phyloP scores from a whole-genome alignment of 805 yeast species.

The Yarrowia yakushimensis region DNA sequence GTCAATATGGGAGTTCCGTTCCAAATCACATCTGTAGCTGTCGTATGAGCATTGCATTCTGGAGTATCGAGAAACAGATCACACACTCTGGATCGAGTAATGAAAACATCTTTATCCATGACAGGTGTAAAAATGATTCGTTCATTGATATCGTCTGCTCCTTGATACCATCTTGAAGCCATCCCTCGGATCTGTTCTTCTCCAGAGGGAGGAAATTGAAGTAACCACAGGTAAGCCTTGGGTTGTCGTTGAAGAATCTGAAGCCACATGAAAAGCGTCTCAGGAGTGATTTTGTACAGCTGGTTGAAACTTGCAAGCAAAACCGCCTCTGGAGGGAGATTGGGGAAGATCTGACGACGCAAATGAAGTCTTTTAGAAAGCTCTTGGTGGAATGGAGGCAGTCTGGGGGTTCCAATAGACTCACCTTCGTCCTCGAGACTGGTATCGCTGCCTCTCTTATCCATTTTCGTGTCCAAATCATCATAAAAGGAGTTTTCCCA shows the following conservation, averaged over 20 bases:
- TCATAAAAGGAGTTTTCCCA: not conserved
- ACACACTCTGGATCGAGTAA: slow-evolving; percentile 36
- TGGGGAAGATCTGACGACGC: slow-evolving; percentile 31
- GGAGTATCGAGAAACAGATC: slow-evolving; percentile 39
- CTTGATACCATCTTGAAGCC: slow-evolving; percentile 35
- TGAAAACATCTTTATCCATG: slow-evolving; percentile 36
- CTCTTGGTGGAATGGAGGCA: slow-evolving; percentile 6
- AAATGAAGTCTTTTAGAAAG: not conserved
- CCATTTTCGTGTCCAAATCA: not conserved
- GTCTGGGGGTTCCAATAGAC: not conserved
- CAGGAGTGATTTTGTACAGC: slow-evolving; percentile 38
- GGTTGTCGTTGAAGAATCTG: slow-evolving; percentile 33
- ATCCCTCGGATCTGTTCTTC: slow-evolving; percentile 30
- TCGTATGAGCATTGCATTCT: slow-evolving; percentile 40
- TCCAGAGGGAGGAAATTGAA: slow-evolving; percentile 37
- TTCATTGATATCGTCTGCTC: slow-evolving; percentile 27
- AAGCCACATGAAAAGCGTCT: slow-evolving; percentile 35
- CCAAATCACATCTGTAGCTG: slow-evolving; percentile 39
- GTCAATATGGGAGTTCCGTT: slow-evolving; percentile 38
- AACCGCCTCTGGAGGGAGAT: slow-evolving; percentile 31
- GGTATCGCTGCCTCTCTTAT: not conserved
- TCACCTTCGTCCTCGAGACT: not conserved
- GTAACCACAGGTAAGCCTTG: slow-evolving; percentile 36
- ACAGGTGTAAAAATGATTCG: slow-evolving; percentile 38
- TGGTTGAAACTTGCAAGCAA: slow-evolving; percentile 38